phyloP scores from a whole-genome alignment of 2,329 filamentous ascomycete genomes.

The Trichoderma cornu-damae region DNA sequence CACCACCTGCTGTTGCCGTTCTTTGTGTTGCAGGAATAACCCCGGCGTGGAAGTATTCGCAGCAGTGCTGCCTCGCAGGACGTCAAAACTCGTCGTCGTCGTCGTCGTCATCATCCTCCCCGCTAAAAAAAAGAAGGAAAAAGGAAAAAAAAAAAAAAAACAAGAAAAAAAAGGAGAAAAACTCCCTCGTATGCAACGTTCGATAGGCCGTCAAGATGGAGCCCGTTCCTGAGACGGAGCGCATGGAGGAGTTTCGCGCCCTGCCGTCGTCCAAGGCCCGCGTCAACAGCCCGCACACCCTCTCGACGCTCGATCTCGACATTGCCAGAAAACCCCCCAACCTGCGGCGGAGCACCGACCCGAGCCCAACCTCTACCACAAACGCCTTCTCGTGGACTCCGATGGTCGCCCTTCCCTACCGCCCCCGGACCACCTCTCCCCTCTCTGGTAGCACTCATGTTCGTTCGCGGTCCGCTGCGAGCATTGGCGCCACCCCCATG shows the following conservation, averaged over 20 bases:
- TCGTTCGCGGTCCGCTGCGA: slow-evolving; percentile 54
- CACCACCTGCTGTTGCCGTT: neutral
- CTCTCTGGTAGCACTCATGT: slow-evolving; percentile 49
- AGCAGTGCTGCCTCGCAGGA: neutral
- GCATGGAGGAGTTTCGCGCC: slow-evolving; percentile 60
- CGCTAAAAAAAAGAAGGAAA: too few species aligned
- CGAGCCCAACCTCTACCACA: slow-evolving; percentile 43
- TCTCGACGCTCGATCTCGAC: slow-evolving; percentile 40
- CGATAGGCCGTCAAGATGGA: slow-evolving; percentile 46
- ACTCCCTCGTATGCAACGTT: slow-evolving; percentile 7
- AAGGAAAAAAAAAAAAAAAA: too few species aligned
- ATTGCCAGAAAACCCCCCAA: slow-evolving; percentile 47
- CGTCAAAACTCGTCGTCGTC: neutral
- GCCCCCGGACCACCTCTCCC: slow-evolving; percentile 58
- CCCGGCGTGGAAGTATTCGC: neutral
- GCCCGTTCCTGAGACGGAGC: slow-evolving; percentile 62
- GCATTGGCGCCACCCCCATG: slow-evolving; percentile 49
- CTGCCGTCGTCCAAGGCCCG: slow-evolving; percentile 52
- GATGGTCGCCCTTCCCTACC: slow-evolving; percentile 46
- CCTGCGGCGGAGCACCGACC: slow-evolving; percentile 56
- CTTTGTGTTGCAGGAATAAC: neutral
- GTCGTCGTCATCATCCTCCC: too few species aligned
- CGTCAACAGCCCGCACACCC: slow-evolving; percentile 39
- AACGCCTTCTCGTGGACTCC: slow-evolving; percentile 46
- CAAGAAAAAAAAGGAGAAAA: too few species aligned